phyloP scores from a whole-genome alignment of 164 flowering plant species.

The Stephania yunnanensis region DNA sequence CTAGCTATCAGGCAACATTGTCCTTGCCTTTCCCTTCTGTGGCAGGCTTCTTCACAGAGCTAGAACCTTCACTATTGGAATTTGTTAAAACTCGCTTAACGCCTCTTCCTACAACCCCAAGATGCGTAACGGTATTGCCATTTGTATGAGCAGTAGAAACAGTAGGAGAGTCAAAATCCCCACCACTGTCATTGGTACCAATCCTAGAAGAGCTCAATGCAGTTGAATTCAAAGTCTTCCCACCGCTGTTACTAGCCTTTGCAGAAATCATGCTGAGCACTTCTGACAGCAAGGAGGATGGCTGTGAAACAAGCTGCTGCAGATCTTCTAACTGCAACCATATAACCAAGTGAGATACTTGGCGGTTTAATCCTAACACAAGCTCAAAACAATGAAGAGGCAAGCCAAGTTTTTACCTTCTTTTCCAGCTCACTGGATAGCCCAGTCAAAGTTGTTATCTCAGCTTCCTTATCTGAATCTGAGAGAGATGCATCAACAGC shows the following conservation, averaged over 20 bases:
- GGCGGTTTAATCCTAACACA: background rate
- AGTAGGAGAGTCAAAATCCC: conserved; percentile 45
- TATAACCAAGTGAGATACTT: background rate
- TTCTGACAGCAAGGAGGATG: conserved; percentile 63
- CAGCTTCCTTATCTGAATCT: conserved; percentile 53
- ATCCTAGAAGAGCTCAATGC: conserved; percentile 47
- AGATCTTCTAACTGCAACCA: conserved; percentile 86
- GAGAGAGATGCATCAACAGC: conserved; percentile 27
- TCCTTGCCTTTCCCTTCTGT: conserved; percentile 16
- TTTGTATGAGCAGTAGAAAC: conserved; percentile 49
- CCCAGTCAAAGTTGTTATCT: conserved; percentile 58
- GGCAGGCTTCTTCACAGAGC: conserved; percentile 47
- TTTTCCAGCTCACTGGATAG: conserved; percentile 72
- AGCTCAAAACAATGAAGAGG: background rate
- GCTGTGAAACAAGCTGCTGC: conserved; percentile 55
- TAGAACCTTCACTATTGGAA: conserved; percentile 34
- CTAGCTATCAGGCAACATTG: background rate
- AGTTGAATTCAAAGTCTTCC: conserved; percentile 26
- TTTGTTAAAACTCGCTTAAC: conserved; percentile 63
- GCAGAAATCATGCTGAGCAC: conserved; percentile 49
- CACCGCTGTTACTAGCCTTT: conserved; percentile 30
- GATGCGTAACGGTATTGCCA: conserved; percentile 55
- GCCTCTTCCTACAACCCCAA: conserved; percentile 97
- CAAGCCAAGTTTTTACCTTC: conserved; percentile 39
- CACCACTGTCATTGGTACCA: conserved; percentile 30